These are phyloP conservation scores for Circinella umbellata DNA, from an alignment of 371 early-diverging fungal species.

Conservation along the genomic window DNA sequence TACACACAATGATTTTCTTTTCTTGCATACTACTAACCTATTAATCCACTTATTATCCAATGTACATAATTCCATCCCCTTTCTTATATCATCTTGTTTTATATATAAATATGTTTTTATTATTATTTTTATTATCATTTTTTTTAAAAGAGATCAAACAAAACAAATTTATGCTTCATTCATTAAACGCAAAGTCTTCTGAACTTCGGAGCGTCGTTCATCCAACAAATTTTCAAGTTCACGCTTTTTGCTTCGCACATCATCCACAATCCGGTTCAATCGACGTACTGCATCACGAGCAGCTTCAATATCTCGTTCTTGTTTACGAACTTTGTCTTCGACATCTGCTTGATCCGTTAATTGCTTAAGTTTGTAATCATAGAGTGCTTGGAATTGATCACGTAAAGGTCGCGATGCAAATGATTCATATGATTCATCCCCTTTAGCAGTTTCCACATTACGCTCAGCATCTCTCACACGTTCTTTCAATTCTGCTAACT, in stretches of 20 bases:
- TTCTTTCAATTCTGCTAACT: slow-evolving; percentile 45
- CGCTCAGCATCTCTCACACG: slow-evolving; percentile 49
- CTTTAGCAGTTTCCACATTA: slow-evolving; percentile 27
- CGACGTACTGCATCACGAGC: slow-evolving; percentile 55
- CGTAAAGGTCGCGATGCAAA: slow-evolving; percentile 50
- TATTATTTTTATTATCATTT: background rate
- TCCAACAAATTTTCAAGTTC: slow-evolving; percentile 45
- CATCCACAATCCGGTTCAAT: slow-evolving; percentile 49
- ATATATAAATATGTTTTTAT: slow-evolving; percentile 2
- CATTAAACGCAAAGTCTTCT: slow-evolving; percentile 31
- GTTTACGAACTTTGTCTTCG: slow-evolving; percentile 50
- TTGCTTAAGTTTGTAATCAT: slow-evolving; percentile 55
- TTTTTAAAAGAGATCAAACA: too few species aligned
- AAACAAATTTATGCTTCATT: slow-evolving; percentile 9
- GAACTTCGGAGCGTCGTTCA: slow-evolving; percentile 34
- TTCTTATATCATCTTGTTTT: background rate
- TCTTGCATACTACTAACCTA: too few species aligned
- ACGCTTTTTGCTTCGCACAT: slow-evolving; percentile 50
- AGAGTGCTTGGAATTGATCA: slow-evolving; percentile 55
- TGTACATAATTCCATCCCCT: too few species aligned
- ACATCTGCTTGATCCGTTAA: slow-evolving; percentile 53
- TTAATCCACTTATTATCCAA: too few species aligned
- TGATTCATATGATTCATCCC: slow-evolving; percentile 31
- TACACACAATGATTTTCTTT: too few species aligned
- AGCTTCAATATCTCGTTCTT: slow-evolving; percentile 56